phyloP scores from a whole-genome alignment of 1,284 basidiomycete genomes.

The Tilletiopsis washingtonensis region DNA sequence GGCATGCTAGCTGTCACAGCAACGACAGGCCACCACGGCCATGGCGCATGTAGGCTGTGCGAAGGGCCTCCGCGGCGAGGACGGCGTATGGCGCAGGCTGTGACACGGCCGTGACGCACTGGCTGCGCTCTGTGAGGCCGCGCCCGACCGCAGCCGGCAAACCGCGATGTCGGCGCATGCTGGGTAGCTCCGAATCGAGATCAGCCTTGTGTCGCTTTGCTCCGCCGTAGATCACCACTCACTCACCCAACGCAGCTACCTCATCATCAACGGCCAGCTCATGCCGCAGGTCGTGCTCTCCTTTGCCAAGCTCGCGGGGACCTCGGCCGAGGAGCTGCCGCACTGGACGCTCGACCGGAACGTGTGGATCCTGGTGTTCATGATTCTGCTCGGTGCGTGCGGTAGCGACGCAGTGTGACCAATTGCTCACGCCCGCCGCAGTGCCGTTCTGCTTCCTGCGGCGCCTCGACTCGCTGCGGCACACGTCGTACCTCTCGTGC shows the following conservation, averaged over 20 bases:
- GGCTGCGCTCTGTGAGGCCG: too few species aligned
- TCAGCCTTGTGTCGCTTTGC: too few species aligned
- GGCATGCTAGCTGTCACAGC: too few species aligned
- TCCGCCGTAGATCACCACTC: neutral
- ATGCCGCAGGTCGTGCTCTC: constrained; percentile 88
- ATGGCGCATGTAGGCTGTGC: too few species aligned
- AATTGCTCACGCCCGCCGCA: neutral
- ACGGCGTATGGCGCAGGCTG: too few species aligned
- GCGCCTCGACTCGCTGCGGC: constrained; percentile 61
- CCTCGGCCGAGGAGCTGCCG: constrained; percentile 23
- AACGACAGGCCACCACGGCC: too few species aligned
- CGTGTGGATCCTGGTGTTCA: constrained; percentile 74
- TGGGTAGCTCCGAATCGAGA: too few species aligned
- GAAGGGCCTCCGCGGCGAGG: too few species aligned
- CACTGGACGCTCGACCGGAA: constrained; percentile 58
- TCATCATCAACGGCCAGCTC: constrained; percentile 51
- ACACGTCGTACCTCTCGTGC: constrained; percentile 64
- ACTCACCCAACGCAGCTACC: constrained; percentile 58
- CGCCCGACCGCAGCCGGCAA: too few species aligned
- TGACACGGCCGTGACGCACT: too few species aligned
- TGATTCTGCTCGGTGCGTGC: constrained; percentile 60
- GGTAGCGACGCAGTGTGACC: too few species aligned
- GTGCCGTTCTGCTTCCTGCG: constrained; percentile 75
- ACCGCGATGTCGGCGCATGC: too few species aligned
- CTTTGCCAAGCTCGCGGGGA: constrained; percentile 51